Evolutionary conservation across 257 asterid genomes (phyloP), one percentile per base, ranked within the genome.

Genomic region (Jacaranda copaia): DNA sequence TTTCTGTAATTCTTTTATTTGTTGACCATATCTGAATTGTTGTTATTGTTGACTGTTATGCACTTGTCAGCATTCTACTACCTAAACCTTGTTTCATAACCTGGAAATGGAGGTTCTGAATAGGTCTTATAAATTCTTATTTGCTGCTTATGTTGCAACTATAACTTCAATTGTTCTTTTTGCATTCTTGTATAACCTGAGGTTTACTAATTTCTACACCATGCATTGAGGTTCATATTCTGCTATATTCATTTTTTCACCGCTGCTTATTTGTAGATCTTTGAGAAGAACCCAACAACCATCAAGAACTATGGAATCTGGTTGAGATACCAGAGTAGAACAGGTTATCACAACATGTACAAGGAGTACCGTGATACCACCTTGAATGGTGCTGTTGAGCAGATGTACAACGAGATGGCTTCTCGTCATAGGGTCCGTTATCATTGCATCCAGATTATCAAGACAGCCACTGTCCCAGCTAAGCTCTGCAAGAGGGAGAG

Each of bases 321-420:
- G 98, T 76, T 93, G 83, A 88, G 97, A 46, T 91, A 91, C 85
- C 98, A 93, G 77, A 93, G 98, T 49, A 85, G 98, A 70, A 93
- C 98, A 0, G 97, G 97, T 20, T 93, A 93, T 46, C 98, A 93
- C 80, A 91, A 93, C 76, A 93, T 93, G 98, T 91, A 93, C 86
- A 91, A 91, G 86, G 98, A 91, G 89, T 93, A 88, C 82, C 91
- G 98, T 43, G 98, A 91, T 13, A 93, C 97, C 59, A 93, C 98
- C 36, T 72, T 93, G 88, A 93, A 93, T n/a, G 98, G 97, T 6
- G 92, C 77, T 5, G 94, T 91, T 25, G 98, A 91, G 81, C 98
- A 93, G 84, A 93, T 93, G 98, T 93, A 93, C 77, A 91, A 89
- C 10, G 97, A 93, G 89, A 93, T 93, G 98, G 98, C 98, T 70